Conservation (phyloP, 768 basidiomycete species). For the Vararia minispora region DNA sequence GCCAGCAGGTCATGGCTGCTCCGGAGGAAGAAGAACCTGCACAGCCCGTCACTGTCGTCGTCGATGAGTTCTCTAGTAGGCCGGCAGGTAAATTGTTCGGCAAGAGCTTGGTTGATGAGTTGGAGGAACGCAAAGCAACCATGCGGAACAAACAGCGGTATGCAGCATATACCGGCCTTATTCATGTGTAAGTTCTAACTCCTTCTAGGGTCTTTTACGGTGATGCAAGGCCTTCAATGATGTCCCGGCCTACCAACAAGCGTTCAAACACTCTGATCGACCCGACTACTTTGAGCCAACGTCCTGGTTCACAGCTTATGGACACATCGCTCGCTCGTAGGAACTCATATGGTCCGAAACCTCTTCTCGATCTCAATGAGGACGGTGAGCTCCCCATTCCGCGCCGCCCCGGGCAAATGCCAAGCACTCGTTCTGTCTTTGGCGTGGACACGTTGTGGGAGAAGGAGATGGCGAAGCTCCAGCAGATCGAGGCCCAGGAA, state of each 20-base stretch:
- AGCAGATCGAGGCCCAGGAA: slow-evolving; percentile 65
- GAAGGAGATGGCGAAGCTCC: slow-evolving; percentile 71
- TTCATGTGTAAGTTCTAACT: background rate
- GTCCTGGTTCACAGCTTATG: slow-evolving; percentile 35
- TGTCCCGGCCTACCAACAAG: slow-evolving; percentile 52
- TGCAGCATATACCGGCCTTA: too few species aligned
- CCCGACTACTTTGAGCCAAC: slow-evolving; percentile 41
- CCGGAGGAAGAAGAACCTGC: slow-evolving; percentile 22
- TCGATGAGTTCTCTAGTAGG: slow-evolving; percentile 23
- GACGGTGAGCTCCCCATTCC: slow-evolving; percentile 35
- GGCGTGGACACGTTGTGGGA: slow-evolving; percentile 94
- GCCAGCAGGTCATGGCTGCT: slow-evolving; percentile 58
- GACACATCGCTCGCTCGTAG: slow-evolving; percentile 36
- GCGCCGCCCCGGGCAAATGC: slow-evolving; percentile 19
- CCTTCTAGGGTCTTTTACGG: slow-evolving; percentile 68
- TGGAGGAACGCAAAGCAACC: slow-evolving; percentile 72
- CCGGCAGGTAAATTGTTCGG: slow-evolving; percentile 80
- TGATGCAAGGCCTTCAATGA: slow-evolving; percentile 88
- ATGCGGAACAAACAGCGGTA: slow-evolving; percentile 83
- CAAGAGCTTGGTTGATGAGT: slow-evolving; percentile 81
- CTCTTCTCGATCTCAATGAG: slow-evolving; percentile 60
- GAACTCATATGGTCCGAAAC: slow-evolving; percentile 43
- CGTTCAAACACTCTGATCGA: slow-evolving; percentile 67
- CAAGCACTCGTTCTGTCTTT: slow-evolving; percentile 69
- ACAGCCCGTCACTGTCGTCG: slow-evolving; percentile 19